Base-by-base conservation (phyloP, 345 rosid genomes). In the Camelina neglecta region DNA sequence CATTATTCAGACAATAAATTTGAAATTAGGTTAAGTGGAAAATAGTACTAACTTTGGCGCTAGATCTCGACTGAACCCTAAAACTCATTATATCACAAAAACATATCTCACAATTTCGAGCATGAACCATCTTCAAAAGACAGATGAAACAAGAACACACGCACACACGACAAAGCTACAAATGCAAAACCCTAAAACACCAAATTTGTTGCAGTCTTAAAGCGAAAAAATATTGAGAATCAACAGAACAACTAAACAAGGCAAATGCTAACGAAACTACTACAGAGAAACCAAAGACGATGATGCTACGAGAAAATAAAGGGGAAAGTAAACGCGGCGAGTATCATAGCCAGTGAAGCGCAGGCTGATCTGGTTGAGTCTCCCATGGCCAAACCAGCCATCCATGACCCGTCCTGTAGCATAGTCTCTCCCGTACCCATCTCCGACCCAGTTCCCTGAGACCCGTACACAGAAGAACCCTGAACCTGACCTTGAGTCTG, bases 321-420 rank as follows among this genome's bases (percentile, higher is more conserved):
- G 20, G 31, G 47, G 8, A 62, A 41, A 15, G 24, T 56, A 36
- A 76, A 70, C 18, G 60, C 60, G 0, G 60, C 35, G 4, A 70
- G 31, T 18, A 76, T 38, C 53, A 62, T 16, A 1, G 67, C 55
- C 48, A 64, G 2, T 3, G 65, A 20, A 47, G 78, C 45, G 20
- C 75, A 69, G 15, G 75, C 67, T 18, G 80, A 13, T 79, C 82
- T 80, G 57, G 74, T 33, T 0, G 98, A 84, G 48, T 81, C 87
- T 54, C 97, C 98, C 96, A 91, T 85, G 66, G 97, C 98, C 69
- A 94, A 79, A 75, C 97, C 95, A 56, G 95, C 98, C 79, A 94
- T 67, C 89, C 92, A 93, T 4, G 97, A 86, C 18, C 91, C 96
- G 29, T 93, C 98, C 11, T 86, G 85, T 55, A 93, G 58, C 86